Conservation (phyloP, 169 alveolate species). For the Blepharisma undulans region DNA sequence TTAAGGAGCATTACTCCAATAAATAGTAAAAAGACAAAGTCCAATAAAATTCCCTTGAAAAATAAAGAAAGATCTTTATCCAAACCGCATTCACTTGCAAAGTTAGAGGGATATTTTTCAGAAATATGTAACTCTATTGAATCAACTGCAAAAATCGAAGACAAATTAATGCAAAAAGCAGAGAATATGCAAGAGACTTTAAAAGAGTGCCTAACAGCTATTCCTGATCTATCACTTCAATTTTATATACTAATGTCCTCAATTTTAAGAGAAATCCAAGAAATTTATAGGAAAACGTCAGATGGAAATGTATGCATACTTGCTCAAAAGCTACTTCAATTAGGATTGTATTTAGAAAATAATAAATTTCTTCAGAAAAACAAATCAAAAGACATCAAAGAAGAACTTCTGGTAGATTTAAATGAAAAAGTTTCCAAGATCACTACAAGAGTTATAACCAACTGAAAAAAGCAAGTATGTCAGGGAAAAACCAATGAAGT, state of each 20-base stretch:
- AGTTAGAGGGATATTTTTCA: not conserved
- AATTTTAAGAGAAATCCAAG: not conserved
- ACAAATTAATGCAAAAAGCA: not conserved
- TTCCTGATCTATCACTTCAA: not conserved
- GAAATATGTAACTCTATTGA: not conserved
- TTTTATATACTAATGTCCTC: not conserved
- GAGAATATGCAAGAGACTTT: not conserved
- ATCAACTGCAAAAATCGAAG: not conserved
- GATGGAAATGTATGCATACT: not conserved
- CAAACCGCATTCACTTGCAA: not conserved
- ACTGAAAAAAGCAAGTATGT: too few species aligned
- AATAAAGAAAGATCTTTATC: not conserved
- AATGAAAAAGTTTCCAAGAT: not conserved
- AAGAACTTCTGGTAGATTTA: not conserved
- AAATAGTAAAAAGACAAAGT: not conserved
- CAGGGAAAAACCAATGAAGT: too few species aligned
- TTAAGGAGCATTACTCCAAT: not conserved
- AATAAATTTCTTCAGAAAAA: not conserved
- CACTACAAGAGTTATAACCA: too few species aligned
- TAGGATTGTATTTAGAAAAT: not conserved
- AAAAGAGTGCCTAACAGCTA: not conserved
- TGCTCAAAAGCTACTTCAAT: not conserved
- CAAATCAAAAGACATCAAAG: not conserved
- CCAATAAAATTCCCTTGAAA: not conserved
- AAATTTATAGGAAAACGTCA: not conserved